Percentiles rank a stretch among this genome's conserved stretches.
Conservation (phyloP, 2,329 filamentous ascomycete genomes). For the Scytalidium lignicola region DNA sequence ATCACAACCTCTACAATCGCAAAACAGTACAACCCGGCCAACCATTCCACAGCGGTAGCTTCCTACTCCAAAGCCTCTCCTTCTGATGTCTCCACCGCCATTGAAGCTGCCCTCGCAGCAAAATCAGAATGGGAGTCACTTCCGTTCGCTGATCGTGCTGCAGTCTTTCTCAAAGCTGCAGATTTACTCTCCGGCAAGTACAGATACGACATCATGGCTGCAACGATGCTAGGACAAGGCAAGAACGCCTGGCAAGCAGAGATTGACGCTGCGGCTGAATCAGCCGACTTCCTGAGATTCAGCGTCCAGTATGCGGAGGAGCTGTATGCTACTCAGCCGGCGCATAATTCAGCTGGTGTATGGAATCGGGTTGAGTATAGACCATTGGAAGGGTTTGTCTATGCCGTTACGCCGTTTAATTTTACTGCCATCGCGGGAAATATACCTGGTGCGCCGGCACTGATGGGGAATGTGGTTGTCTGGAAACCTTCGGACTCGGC, state of each 20-base stretch:
- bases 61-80: conserved; percentile 78
- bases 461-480: conserved; percentile 90
- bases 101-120: conserved; percentile 78
- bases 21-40: conserved; percentile 76
- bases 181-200: conserved; percentile 90
- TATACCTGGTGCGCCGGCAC: conserved; percentile 72
- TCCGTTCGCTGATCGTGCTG: conserved; percentile 85
- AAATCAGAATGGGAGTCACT: conserved; percentile 81
- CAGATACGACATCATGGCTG: conserved; percentile 92
- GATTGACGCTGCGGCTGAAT: conserved; percentile 90
- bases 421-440: conserved; percentile 94
- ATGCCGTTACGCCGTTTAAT: conserved; percentile 92
- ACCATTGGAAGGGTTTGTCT: conserved; percentile 90
- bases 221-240: conserved; percentile 92
- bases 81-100: conserved; percentile 71
- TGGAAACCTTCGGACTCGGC: conserved; percentile 95
- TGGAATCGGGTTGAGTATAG: conserved; percentile 93
- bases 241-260: conserved; percentile 99
- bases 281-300: conserved; percentile 89
- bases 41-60: conserved; percentile 72
- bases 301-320: conserved; percentile 93
- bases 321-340: conserved; percentile 80
- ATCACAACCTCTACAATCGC: conserved; percentile 62
- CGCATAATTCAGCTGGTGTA: conserved; percentile 73
- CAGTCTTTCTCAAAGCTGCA: conserved; percentile 92